Conservation (phyloP, 495 filamentous ascomycete species). For the Xylaria intraflava region DNA sequence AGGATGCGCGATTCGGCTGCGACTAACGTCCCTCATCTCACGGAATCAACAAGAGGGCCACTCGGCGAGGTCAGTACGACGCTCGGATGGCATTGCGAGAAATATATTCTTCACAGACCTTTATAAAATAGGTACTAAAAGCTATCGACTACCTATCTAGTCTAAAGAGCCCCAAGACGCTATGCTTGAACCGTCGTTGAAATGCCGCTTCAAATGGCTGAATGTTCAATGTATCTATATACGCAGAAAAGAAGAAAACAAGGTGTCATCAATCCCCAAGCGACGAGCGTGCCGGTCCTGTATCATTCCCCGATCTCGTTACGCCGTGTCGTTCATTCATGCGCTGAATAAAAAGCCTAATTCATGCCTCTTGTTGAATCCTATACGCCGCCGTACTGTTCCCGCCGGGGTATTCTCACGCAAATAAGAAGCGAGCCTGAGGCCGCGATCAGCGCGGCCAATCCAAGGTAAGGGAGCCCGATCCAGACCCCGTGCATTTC, state of each 20-base stretch:
- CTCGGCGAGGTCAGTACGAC: no score
- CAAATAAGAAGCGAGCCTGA: slow-evolving; percentile 17
- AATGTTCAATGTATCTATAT: background rate
- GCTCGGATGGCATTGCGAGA: no score
- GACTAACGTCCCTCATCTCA: no score
- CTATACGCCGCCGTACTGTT: background rate
- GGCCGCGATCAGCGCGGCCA: slow-evolving; percentile 16
- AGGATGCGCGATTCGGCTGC: no score
- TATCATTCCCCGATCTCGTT: background rate
- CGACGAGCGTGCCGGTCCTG: background rate
- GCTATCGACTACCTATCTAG: no score
- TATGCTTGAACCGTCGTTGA: no score
- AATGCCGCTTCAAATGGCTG: no score
- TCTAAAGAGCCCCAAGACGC: no score
- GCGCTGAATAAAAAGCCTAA: background rate
- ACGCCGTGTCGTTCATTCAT: background rate
- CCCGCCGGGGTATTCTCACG: slow-evolving; percentile 16
- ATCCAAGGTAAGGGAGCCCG: slow-evolving; percentile 25
- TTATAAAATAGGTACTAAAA: no score
- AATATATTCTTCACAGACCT: no score
- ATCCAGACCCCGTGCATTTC: slow-evolving; percentile 21
- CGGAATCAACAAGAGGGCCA: no score
- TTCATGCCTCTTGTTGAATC: background rate
- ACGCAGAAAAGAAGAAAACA: background rate
- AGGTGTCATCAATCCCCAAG: background rate